Percentiles rank a stretch among this genome's conserved stretches.
These are phyloP conservation scores for Fragaria ananassa DNA, from an alignment of 306 rosid genomes.

Conservation along the genomic window DNA sequence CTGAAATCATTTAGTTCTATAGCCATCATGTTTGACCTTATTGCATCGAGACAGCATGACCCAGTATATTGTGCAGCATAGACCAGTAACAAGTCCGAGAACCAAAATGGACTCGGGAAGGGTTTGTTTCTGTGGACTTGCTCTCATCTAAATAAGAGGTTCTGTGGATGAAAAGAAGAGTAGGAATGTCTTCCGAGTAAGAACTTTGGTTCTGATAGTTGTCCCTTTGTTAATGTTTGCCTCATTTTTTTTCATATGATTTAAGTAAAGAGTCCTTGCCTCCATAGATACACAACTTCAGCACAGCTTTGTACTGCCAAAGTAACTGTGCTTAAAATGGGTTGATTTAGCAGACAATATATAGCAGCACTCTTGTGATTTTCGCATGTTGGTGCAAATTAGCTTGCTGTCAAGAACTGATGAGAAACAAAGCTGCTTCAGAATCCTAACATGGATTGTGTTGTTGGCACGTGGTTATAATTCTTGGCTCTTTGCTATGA, in stretches of 20 bases:
- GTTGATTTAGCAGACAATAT: slow-evolving; percentile 1
- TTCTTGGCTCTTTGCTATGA: slow-evolving; percentile 36
- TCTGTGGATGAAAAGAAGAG: not conserved
- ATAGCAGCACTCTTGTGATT: slow-evolving; percentile 13
- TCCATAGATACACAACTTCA: not conserved
- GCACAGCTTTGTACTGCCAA: not conserved
- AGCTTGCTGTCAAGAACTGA: not conserved
- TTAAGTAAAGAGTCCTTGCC: not conserved
- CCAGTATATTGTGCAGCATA: not conserved
- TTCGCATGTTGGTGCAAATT: slow-evolving; percentile 18
- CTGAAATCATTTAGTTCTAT: not conserved
- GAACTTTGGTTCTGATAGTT: not conserved
- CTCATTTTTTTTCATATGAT: too few relatives aligned
- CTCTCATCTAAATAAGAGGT: not conserved
- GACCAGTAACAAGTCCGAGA: not conserved
- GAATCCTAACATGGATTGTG: slow-evolving; percentile 43
- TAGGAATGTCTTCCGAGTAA: not conserved
- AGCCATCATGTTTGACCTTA: slow-evolving; percentile 13
- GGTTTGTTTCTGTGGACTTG: not conserved
- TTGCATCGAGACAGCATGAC: not conserved
- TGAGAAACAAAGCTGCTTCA: slow-evolving; percentile 21
- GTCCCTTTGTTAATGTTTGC: not conserved
- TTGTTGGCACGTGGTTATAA: slow-evolving; percentile 10
- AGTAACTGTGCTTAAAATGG: slow-evolving; percentile 15
- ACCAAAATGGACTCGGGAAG: not conserved